Conservation (phyloP, 345 rosid species). For the Moricandia arvensis region DNA sequence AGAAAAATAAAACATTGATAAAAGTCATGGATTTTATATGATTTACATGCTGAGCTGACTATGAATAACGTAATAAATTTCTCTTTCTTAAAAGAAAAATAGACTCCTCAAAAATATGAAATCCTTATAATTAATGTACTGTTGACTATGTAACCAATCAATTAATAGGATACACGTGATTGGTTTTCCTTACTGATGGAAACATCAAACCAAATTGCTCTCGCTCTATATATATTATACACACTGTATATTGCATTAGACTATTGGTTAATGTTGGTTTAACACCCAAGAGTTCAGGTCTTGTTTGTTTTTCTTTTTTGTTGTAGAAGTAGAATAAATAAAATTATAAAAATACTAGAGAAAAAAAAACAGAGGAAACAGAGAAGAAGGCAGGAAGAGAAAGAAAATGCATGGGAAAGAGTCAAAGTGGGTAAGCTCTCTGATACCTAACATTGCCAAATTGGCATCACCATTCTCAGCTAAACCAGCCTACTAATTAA, state of each 20-base stretch:
- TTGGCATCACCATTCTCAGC: conserved; percentile 33
- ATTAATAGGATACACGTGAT: background rate
- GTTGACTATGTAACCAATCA: background rate
- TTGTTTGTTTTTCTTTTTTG: background rate
- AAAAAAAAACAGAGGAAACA: background rate
- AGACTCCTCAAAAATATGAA: background rate
- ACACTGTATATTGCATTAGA: background rate
- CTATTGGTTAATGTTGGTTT: background rate
- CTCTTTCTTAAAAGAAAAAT: background rate
- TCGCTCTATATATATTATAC: background rate
- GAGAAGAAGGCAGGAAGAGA: background rate
- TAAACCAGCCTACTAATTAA: conserved; percentile 37
- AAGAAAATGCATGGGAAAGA: conserved; percentile 25
- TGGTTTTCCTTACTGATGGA: background rate
- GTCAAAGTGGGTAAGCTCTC: conserved; percentile 41
- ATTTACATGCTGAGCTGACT: background rate
- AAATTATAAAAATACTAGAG: too few species aligned
- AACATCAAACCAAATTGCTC: background rate
- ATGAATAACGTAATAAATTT: background rate
- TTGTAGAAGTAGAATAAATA: too few species aligned
- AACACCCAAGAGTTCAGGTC: background rate
- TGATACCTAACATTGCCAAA: conserved; percentile 28
- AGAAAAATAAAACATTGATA: background rate
- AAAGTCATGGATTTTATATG: background rate
- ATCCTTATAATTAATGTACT: background rate